phyloP scores from a whole-genome alignment of 2,329 filamentous ascomycete species.

The Talaromyces sp. region DNA sequence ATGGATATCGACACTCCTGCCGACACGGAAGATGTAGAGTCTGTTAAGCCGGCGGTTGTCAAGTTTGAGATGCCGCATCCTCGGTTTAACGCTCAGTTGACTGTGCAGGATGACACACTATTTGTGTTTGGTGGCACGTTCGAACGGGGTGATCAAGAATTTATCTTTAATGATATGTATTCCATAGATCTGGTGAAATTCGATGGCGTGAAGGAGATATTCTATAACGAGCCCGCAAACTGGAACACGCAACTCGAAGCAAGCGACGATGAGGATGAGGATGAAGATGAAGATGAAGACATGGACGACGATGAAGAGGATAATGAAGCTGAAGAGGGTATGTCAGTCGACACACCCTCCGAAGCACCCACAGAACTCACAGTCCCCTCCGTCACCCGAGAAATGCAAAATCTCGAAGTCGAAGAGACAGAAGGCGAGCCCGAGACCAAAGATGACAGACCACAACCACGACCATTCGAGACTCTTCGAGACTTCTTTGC shows the following conservation, averaged over 20 bases:
- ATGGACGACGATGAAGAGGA: slow-evolving; percentile 41
- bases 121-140: slow-evolving; percentile 96
- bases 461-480: slow-evolving; percentile 80
- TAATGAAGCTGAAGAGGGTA: slow-evolving; percentile 48
- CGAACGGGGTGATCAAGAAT: slow-evolving; percentile 91
- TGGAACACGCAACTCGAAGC: slow-evolving; percentile 67
- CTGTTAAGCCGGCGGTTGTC: slow-evolving; percentile 60
- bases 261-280: slow-evolving; percentile 51
- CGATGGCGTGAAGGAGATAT: slow-evolving; percentile 89
- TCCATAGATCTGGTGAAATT: slow-evolving; percentile 91
- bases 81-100: slow-evolving; percentile 85
- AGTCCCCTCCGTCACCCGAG: slow-evolving; percentile 35
- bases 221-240: slow-evolving; percentile 77
- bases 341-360: slow-evolving; percentile 37
- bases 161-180: slow-evolving; percentile 93
- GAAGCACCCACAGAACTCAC: slow-evolving; percentile 37
- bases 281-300: slow-evolving; percentile 41
- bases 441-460: slow-evolving; percentile 68
- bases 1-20: slow-evolving; percentile 38
- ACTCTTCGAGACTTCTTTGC: slow-evolving; percentile 87
- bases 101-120: slow-evolving; percentile 86
- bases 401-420: slow-evolving; percentile 38
- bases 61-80: slow-evolving; percentile 81
- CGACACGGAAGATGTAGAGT: slow-evolving; percentile 52
- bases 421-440: slow-evolving; percentile 36